Conservation (phyloP, 2,329 filamentous ascomycete genomes). For the Neofusicoccum sp. region DNA sequence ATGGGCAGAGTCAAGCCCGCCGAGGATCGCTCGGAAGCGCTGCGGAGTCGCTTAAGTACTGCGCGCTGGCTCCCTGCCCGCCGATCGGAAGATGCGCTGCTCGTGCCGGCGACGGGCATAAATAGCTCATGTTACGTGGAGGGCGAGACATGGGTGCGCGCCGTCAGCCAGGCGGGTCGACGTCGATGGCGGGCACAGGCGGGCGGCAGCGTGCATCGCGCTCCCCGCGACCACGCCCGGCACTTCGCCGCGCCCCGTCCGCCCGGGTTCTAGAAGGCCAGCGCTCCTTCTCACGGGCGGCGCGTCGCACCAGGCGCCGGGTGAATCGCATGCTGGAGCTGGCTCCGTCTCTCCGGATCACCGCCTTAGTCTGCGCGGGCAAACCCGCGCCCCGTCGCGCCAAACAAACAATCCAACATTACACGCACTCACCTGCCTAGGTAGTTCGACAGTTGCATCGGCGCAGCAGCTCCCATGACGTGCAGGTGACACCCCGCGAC, state of each 20-base stretch:
- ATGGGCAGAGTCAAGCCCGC: slow-evolving; percentile 8
- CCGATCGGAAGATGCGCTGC: not conserved
- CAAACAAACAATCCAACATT: slow-evolving; percentile 16
- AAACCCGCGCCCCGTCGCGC: slow-evolving; percentile 1
- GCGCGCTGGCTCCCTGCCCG: not conserved
- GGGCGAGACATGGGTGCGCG: not conserved
- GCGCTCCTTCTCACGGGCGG: not conserved
- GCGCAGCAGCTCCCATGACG: slow-evolving; percentile 5
- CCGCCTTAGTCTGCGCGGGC: slow-evolving; percentile 1
- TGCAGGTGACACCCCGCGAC: slow-evolving; percentile 2
- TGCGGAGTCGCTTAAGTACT: not conserved
- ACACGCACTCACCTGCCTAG: not conserved
- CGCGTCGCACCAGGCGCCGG: not conserved
- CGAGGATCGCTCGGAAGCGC: not conserved
- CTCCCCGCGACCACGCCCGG: not conserved
- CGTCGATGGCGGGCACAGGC: slow-evolving; percentile 7
- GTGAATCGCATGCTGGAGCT: slow-evolving; percentile 9
- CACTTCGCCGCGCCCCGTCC: slow-evolving; percentile 3
- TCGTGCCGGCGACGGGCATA: not conserved
- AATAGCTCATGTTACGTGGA: slow-evolving; percentile 12
- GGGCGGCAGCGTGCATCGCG: not conserved
- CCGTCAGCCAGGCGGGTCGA: not conserved
- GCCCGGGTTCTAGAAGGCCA: slow-evolving; percentile 3
- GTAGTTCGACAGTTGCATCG: slow-evolving; percentile 10
- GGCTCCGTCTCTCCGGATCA: slow-evolving; percentile 7